Percentiles rank a stretch among this genome's conserved stretches.
These are phyloP conservation scores for Phytopythium aichiense DNA, from an alignment of 352 stramenopile species.

Conservation along the genomic window DNA sequence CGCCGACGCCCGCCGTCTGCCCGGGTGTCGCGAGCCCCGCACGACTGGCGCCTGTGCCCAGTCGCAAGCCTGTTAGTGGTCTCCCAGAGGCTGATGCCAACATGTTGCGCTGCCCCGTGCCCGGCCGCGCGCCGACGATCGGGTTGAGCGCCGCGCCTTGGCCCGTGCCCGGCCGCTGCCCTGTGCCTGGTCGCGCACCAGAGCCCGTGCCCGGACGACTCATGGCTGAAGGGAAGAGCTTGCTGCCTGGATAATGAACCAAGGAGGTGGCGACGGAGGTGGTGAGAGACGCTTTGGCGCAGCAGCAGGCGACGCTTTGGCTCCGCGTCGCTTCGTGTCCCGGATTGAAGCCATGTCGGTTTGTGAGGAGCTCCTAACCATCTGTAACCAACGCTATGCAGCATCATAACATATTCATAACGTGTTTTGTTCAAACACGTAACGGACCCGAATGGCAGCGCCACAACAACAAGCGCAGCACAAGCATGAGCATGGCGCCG, in stretches of 20 bases:
- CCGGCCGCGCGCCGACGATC: constrained; percentile 45
- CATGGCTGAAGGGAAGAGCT: neutral
- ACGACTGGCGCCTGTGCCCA: constrained; percentile 44
- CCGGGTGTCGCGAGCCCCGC: constrained; percentile 47
- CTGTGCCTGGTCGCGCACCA: constrained; percentile 1
- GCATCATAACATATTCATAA: too few relatives aligned
- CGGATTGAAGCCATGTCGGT: too few relatives aligned
- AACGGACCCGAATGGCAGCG: too few relatives aligned
- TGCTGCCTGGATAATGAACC: neutral
- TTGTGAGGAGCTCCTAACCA: too few relatives aligned
- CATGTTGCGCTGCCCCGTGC: constrained; percentile 47
- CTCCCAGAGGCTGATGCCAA: constrained; percentile 46
- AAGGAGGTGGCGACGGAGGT: too few relatives aligned
- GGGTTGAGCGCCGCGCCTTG: constrained; percentile 44
- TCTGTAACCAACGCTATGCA: too few relatives aligned
- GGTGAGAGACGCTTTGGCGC: too few relatives aligned
- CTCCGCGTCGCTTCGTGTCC: too few relatives aligned
- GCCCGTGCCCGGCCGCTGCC: constrained; percentile 43
- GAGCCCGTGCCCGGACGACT: constrained; percentile 2
- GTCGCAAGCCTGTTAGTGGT: constrained; percentile 39
- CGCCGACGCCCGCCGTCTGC: constrained; percentile 60
- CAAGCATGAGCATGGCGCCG: neutral
- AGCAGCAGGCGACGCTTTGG: too few relatives aligned
- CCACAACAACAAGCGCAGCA: too few relatives aligned
- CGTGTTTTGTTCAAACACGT: too few relatives aligned